Evolutionary conservation across 208 protist species (phyloP), one percentile per base, ranked within the genome.

Genomic region (Crithidia bombi): DNA sequence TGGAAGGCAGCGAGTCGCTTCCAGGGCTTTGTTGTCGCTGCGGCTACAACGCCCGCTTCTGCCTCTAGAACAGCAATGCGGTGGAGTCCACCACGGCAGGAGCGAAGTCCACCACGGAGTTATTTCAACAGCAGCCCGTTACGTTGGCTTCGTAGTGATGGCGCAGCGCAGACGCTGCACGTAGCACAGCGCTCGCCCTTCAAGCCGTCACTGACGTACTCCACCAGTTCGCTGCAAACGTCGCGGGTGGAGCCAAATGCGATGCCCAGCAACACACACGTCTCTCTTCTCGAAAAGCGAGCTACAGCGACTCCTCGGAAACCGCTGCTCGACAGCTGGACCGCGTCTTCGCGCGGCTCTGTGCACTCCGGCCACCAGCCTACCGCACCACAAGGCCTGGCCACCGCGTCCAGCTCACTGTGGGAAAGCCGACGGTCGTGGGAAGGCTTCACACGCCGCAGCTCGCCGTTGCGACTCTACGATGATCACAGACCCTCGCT

Each of bases 161-260:
- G 33, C 2, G 17, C 11, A 6, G 32, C 35, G 4, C 52, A 2
- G 21, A 25, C 52, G 10, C 0, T 23, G 5, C 25, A 10, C 26
- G 26, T 26, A 5, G 10, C 9, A 14, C 33, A 38, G 14, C 1
- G 51, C 69, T 62, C 55, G 0, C 69, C 41, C 1, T 65, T 75
- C 44, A 69, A 59, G 36, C 50, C 62, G 15, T 58, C 62, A 5
- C 25, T 75, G 32, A 69, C 30, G 19, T 65, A 75, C 46, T 55
- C 62, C 17, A 43, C 69, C 15, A 12, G 5, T 21, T 55, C 44
- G 3, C 25, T 41, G 54, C 41, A 50, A 14, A 33, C 62, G 6
- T 51, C 50, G 1, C 21, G 54, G 12, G 35, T 43, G 0, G 69
- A 36, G 19, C 15, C 41, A 23, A 51, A 41, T n/a, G 12, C 38